Percentiles rank a stretch among this genome's conserved stretches.
Evolutionary conservation across 805 yeast genomes (phyloP).

Genomic region (Nematodospora valgi): DNA sequence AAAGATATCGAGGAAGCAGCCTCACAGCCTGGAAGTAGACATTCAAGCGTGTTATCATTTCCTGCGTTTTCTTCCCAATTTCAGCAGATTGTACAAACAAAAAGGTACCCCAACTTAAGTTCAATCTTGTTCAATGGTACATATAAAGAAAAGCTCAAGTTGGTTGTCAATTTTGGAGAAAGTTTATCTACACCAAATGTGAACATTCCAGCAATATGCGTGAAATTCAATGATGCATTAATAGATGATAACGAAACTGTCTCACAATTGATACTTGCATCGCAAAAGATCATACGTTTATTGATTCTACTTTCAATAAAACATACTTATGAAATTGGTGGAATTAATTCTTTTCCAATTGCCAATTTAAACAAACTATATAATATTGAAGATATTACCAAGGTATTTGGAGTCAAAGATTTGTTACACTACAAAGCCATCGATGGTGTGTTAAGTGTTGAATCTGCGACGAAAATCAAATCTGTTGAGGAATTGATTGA

Average conservation of each 20-base stretch:
- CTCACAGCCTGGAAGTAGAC: slow-evolving; percentile 18
- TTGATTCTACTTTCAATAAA: slow-evolving; percentile 8
- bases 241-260: background rate
- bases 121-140: slow-evolving; percentile 23
- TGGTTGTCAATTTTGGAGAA: slow-evolving; percentile 19
- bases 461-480: background rate
- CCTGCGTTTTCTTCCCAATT: too few species aligned
- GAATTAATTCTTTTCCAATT: slow-evolving; percentile 3
- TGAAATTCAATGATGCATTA: background rate
- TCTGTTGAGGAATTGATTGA: background rate
- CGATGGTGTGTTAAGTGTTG: background rate
- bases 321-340: background rate
- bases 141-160: slow-evolving; percentile 26
- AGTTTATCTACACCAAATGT: too few species aligned
- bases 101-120: slow-evolving; percentile 14
- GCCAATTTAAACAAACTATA: slow-evolving; percentile 1
- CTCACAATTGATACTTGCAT: background rate
- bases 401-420: slow-evolving; percentile 2
- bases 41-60: slow-evolving; percentile 17
- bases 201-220: too few species aligned
- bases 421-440: slow-evolving; percentile 2
- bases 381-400: background rate
- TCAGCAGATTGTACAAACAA: slow-evolving; percentile 4
- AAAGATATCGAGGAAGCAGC: slow-evolving; percentile 22
- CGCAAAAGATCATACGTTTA: slow-evolving; percentile 6